Percentiles rank a stretch among this genome's conserved stretches.
These are phyloP conservation scores for Penicillium janthinellum DNA, from an alignment of 2,329 filamentous ascomycete genomes.

Conservation along the genomic window DNA sequence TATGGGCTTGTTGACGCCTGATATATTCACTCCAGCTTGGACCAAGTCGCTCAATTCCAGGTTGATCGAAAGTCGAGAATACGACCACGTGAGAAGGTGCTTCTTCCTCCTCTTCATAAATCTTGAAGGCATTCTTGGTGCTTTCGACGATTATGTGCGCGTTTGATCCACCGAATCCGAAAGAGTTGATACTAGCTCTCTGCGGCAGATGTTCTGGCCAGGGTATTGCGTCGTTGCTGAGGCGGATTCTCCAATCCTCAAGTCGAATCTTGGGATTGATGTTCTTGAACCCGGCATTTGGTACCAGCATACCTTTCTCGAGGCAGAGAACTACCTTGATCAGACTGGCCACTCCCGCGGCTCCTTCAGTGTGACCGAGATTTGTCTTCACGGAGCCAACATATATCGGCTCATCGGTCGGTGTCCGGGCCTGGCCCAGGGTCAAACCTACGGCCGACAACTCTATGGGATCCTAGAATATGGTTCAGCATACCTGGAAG, in stretches of 20 bases:
- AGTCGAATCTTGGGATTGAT: conserved; percentile 47
- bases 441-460: conserved; percentile 22
- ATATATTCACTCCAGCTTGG: conserved; percentile 18
- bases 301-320: conserved; percentile 44
- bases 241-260: conserved; percentile 22
- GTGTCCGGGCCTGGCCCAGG: conserved; percentile 14
- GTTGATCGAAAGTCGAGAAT: conserved; percentile 20
- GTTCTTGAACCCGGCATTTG: conserved; percentile 48
- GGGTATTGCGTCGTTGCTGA: conserved; percentile 19
- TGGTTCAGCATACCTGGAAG: no score
- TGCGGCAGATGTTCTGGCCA: conserved; percentile 24
- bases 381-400: conserved; percentile 37
- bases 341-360: conserved; percentile 53
- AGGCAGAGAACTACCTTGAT: conserved; percentile 50
- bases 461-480: conserved; percentile 18
- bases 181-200: conserved; percentile 31
- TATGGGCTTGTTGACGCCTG: conserved; percentile 8
- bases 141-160: conserved; percentile 28
- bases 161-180: conserved; percentile 35
- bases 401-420: conserved; percentile 22
- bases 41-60: conserved; percentile 21
- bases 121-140: conserved; percentile 15
- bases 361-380: conserved; percentile 54
- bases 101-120: conserved; percentile 11
- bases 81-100: conserved; percentile 18